phyloP scores from a whole-genome alignment of 2,329 filamentous ascomycete genomes.

The Colletotrichum sp. region DNA sequence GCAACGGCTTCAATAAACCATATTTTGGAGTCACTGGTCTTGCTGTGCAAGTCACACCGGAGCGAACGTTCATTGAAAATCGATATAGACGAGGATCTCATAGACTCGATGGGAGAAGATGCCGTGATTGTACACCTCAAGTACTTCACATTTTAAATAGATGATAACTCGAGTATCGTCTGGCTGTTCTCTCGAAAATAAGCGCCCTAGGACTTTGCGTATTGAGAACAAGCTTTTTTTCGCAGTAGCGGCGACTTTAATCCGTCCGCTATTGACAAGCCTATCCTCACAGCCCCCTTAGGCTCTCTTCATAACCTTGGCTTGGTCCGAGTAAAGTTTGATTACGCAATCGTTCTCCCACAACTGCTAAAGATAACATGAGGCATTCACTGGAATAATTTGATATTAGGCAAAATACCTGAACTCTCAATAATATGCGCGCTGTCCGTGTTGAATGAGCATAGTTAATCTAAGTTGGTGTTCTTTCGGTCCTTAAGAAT shows the following conservation, averaged over 20 bases:
- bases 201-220: background rate
- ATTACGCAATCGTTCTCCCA: background rate
- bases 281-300: background rate
- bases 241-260: background rate
- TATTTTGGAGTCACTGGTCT: background rate
- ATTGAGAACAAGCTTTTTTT: background rate
- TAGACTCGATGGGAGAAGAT: too few relatives aligned
- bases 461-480: background rate
- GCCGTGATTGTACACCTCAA: too few relatives aligned
- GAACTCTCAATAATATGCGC: background rate
- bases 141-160: too few relatives aligned
- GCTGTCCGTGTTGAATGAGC: background rate
- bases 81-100: too few relatives aligned
- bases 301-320: background rate
- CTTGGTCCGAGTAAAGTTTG: background rate
- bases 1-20: too few relatives aligned
- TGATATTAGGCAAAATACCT: background rate
- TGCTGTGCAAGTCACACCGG: background rate
- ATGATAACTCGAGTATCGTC: background rate
- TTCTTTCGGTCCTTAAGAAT: background rate
- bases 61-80: too few relatives aligned
- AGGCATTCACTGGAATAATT: background rate
- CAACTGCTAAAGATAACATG: background rate
- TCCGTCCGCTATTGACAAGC: background rate
- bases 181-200: background rate